Evolutionary conservation across 345 rosid genomes (phyloP), one percentile per base, ranked within the genome.

Genomic region (Diplotaxis tenuifolia): DNA sequence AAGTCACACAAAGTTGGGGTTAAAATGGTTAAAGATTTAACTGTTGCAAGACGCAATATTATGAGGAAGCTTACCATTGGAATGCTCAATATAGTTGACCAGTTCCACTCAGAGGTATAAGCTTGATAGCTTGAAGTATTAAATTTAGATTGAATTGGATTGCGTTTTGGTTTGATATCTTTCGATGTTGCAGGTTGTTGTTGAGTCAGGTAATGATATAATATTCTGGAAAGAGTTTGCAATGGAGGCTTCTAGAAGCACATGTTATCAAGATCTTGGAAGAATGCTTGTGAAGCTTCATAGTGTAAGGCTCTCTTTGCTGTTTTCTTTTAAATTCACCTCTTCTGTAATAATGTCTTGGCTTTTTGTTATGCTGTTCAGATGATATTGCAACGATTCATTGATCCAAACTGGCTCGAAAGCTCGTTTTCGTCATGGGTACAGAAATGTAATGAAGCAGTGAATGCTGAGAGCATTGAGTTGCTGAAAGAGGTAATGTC

Each of bases 161-260:
- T 70, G 16, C 36, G 54, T 68, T 79, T 15, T 57, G 45, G 62
- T 52, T 54, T 18, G n/a, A 40, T 20, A 14, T 56, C 36, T 62
- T 57, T 67, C 21, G 57, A 68, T 75, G 23, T 70, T 85, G 60
- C 79, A 96, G 99, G 95, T 93, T 79, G 83, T 96, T 56, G 59
- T 79, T 54, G 97, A 92, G 71, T 68, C 83, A 68, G 95, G 88
- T 67, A 91, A 87, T 22, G 86, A 88, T 58, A 88, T 92, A 75
- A 73, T 73, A 67, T 82, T 86, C 34, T 96, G 99, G 99, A 96
- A 92, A 82, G 96, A 90, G 65, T 92, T 90, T 77, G 95, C 98
- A n/a, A 81, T 75, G 89, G 96, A 85, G 77, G 89, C 93, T 79
- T 85, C 99, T 16, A 87, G 77, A 50, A 86, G 98, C 76, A 71